Evolutionary conservation across 2,329 filamentous ascomycete genomes (phyloP).

Genomic region (Diplodia intermedia): DNA sequence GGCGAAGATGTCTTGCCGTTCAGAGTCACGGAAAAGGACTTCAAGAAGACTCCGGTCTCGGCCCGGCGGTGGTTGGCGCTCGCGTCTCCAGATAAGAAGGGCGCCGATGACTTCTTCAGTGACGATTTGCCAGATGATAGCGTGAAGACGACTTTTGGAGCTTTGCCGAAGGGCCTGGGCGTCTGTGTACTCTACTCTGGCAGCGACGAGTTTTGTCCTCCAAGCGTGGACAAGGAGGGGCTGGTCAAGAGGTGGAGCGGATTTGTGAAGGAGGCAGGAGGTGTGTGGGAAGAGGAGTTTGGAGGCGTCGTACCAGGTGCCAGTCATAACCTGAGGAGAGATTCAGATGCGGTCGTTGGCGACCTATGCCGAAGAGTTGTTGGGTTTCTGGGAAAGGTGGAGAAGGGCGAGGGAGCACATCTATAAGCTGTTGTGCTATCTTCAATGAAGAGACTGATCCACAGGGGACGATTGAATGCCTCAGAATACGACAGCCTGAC

Average conservation of each 20-base stretch:
- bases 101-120: constrained; percentile 89
- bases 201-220: constrained; percentile 70
- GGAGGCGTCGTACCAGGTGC: constrained; percentile 59
- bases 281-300: constrained; percentile 56
- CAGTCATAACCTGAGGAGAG: constrained; percentile 59
- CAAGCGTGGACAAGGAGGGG: constrained; percentile 62
- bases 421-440: constrained; percentile 3
- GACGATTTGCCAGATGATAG: constrained; percentile 70
- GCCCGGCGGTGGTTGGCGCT: constrained; percentile 66
- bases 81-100: constrained; percentile 62
- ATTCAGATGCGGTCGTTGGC: constrained; percentile 54
- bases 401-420: constrained; percentile 1
- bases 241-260: constrained; percentile 65
- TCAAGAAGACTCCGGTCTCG: constrained; percentile 55
- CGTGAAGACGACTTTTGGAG: constrained; percentile 70
- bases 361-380: constrained; percentile 60
- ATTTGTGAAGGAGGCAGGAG: constrained; percentile 53
- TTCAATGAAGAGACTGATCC: neutral
- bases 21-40: constrained; percentile 38
- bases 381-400: constrained; percentile 53
- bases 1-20: constrained; percentile 62
- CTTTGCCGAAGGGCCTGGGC: constrained; percentile 53
- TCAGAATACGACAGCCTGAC: neutral
- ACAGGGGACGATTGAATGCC: neutral
- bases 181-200: constrained; percentile 71